Base-by-base conservation (phyloP, 352 stramenopile species). In the Phytophthora idaei region DNA sequence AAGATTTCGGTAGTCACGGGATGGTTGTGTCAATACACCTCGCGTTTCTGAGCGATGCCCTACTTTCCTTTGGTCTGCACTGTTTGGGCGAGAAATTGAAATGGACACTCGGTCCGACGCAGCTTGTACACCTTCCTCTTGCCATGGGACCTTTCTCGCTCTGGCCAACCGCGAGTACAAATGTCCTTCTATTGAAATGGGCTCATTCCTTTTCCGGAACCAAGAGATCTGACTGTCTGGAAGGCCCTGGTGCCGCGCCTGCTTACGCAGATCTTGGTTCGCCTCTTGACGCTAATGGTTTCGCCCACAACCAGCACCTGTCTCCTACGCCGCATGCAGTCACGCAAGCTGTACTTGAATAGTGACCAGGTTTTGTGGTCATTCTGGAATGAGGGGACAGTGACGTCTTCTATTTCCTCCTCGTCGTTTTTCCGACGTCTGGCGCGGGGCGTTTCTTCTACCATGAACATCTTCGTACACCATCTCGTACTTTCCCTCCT, bases 11-110 rank as follows among this genome's bases (percentile, higher is more conserved):
- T 7, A 1, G 25, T 37, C 0, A 59, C 17, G 2, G 4, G n/a
- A 21, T 59, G 49, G 27, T 64, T 64, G 48, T 64, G 57, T 0
- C 11, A 10, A 29, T 52, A 64, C 10, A 51, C 28, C 4, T 52
- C 57, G 4, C 34, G 47, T 10, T 52, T 64, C 11, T 58, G 8
- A 4, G 6, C 15, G n/a, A 53, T 52, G 6, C 37, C 47, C 47
- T 27, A 52, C 32, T 10, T 2, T 8, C 57, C 17, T 2, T 48
- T 14, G 4, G 4, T 5, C 39, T 59, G 29, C 5, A 34, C n/a
- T 5, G 59, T 39, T 37, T 59, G 37, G 1, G 58, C 49, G 27
- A 57, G 27, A 9, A 64, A 45, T 5, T 57, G 57, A 17, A 64
- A 64, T 1, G 47, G 57, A 27, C 57, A 57, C n/a, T 46, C 17